Evolutionary conservation across 768 basidiomycete genomes (phyloP), one percentile per base, ranked within the genome.

Genomic region (Fistulinella prunicolor): DNA sequence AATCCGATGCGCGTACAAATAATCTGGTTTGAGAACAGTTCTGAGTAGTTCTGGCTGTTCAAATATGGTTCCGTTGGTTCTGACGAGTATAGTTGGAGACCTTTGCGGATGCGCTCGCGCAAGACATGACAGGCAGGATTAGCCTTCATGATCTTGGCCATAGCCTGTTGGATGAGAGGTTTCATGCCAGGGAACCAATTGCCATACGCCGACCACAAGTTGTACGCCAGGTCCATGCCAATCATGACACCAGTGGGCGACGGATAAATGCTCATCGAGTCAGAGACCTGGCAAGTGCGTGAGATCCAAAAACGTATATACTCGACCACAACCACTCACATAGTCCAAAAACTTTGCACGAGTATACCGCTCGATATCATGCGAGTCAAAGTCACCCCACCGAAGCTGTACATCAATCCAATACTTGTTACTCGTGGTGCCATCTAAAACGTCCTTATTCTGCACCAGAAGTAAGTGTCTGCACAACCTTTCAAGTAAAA

Each of bases 71-170:
- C 96, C 20, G 96, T 99, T 8, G 96, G 95, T 68, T 99, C 96
- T 22, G 96, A 98, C 9, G 95, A 98, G 70, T 99, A 99, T 17
- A 99, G 75, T 66, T 98, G 96, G 19, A 99, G 79, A 67, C 94
- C 95, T 72, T 99, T 99, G 59, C 96, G 83, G 60, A 99, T 97
- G 72, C 96, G 96, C 72, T 99, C 96, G 46, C 96, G 89, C 47
- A 99, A 74, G 35, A 99, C 96, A 64, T 98, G 96, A 45, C 88
- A 85, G 13, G 96, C 96, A 21, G 96, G 96, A 62, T 99, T 98
- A 44, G 96, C 96, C 71, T 99, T 99, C 93, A 98, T 95, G 67
- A 99, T 89, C 79, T 98, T 99, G 12, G 89, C 93, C 94, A 99
- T 96, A 6, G 95, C 96, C 70, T 96, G 94, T 67, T 96, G 95